Percentiles rank a stretch among this genome's conserved stretches.
phyloP scores from a whole-genome alignment of 202 grass and related monocot genomes.

The Cymbopogon flexuosus region DNA sequence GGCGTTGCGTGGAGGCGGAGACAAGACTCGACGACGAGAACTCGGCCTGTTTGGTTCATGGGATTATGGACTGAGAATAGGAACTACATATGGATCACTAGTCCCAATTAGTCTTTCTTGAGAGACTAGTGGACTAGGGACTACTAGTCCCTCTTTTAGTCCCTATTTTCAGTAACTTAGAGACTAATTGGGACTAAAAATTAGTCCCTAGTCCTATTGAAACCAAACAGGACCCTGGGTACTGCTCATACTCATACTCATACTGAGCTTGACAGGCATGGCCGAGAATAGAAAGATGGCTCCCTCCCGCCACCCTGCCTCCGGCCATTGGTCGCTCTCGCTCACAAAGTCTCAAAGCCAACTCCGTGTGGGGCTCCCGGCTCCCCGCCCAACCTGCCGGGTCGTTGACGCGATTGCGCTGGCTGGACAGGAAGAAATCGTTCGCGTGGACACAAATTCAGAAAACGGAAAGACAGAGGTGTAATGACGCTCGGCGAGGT shows the following conservation, averaged over 20 bases:
- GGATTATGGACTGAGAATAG: too few species aligned
- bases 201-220: too few species aligned
- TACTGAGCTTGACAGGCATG: conserved; percentile 7
- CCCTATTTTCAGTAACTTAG: too few species aligned
- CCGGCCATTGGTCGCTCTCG: conserved; percentile 2
- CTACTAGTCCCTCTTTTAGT: too few species aligned
- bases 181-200: too few species aligned
- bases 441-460: not conserved
- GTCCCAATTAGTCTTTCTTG: too few species aligned
- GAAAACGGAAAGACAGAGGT: too few species aligned
- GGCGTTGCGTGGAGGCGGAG: not conserved
- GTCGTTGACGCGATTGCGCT: conserved; percentile 22
- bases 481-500: not conserved
- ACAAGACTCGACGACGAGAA: too few species aligned
- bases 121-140: too few species aligned
- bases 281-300: not conserved
- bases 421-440: not conserved
- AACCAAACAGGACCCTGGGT: too few species aligned
- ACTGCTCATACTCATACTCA: not conserved
- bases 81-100: too few species aligned
- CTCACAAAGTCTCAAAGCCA: not conserved
- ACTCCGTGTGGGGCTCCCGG: conserved; percentile 34
- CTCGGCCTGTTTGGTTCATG: too few species aligned
- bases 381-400: not conserved
- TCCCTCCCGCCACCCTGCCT: not conserved